phyloP scores from a whole-genome alignment of 2,329 filamentous ascomycete genomes.

The Botrytis sinoallii region DNA sequence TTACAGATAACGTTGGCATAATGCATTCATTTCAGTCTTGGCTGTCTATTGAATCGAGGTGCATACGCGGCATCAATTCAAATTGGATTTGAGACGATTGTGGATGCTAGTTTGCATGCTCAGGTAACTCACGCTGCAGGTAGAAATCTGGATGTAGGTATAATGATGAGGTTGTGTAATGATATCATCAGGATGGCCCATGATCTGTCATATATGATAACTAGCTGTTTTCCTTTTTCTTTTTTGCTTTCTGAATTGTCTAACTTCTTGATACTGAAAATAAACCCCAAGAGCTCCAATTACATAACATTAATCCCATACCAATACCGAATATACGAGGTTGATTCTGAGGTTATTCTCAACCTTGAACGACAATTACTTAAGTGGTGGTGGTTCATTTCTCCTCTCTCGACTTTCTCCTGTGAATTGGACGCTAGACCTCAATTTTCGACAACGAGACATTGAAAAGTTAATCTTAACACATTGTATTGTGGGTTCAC shows the following conservation, averaged over 20 bases:
- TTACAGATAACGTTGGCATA: constrained; percentile 1
- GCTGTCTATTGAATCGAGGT: neutral
- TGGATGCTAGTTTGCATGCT: neutral
- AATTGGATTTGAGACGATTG: neutral
- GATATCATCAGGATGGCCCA: neutral
- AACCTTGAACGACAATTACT: neutral
- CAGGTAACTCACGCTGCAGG: neutral
- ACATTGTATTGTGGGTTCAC: neutral
- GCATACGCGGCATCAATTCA: neutral
- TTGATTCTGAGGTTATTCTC: too few species aligned
- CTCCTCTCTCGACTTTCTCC: neutral
- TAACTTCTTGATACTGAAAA: neutral
- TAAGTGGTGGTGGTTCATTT: neutral
- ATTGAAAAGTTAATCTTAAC: neutral
- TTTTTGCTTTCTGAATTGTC: neutral
- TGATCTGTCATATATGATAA: neutral
- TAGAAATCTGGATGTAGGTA: neutral
- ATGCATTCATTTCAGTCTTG: neutral
- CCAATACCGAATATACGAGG: too few species aligned
- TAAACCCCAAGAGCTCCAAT: neutral
- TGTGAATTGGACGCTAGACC: neutral
- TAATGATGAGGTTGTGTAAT: neutral
- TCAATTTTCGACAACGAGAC: neutral
- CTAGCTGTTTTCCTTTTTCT: neutral
- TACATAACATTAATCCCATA: neutral